Evolutionary conservation across 768 basidiomycete species (phyloP), one percentile per base, ranked within the genome.

Genomic region (Obba rivulosa): DNA sequence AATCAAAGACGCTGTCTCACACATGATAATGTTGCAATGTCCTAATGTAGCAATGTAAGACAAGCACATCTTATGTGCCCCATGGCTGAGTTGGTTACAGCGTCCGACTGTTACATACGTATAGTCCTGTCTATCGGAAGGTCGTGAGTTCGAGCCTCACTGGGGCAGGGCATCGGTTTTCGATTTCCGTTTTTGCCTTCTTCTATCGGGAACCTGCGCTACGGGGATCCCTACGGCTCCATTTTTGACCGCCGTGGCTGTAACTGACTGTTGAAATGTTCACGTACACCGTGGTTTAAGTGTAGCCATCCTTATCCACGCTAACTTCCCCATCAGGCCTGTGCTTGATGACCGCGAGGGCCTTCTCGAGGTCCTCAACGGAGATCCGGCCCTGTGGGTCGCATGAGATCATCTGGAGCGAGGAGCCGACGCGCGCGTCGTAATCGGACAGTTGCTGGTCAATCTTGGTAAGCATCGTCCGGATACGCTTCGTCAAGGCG

Each of bases 401-500:
- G 22, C 85, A 81, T 49, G 85, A 85, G 54, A 92, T 91, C 76
- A 90, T 81, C 66, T 92, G 88, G 45, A 92, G 73, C 25, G 87
- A 87, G 54, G 73, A 82, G 36, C 88, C 90, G 25, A 94, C 90
- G 50, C 87, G 86, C 37, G 75, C 73, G 65, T 99, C 96, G 68
- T 98, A 98, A 51, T 84, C 92, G 58, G 89, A 80, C 13, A 98
- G 77, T 63, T 98, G 96, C 28, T 75, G 65, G 70, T 98, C 95
- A 64, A 99, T 85, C 74, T 96, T 95, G 56, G 85, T 92, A 41
- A 99, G 78, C 92, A 98, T 97, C 20, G 80, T 77, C 46, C 92
- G 87, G 66, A 99, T 94, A 42, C 92, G 90, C 72, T 97, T 95
- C 51, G 92, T 93, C 50, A 98, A 73, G n/a, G 86, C 89, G 59